Conservation (phyloP, 2,329 filamentous ascomycete species). For the Venturia nashicola region DNA sequence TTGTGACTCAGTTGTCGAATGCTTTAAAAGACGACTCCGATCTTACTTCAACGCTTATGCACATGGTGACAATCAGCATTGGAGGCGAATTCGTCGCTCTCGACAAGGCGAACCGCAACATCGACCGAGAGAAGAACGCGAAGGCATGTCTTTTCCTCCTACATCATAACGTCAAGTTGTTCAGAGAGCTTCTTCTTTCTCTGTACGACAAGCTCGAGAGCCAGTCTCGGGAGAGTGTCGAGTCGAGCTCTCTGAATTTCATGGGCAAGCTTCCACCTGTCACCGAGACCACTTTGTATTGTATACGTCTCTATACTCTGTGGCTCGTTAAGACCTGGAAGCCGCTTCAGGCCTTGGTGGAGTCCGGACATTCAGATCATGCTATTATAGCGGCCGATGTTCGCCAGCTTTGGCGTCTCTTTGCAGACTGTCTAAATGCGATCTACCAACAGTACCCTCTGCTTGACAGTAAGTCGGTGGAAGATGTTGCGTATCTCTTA, state of each 20-base stretch:
- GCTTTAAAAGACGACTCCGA: slow-evolving; percentile 54
- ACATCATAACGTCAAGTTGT: slow-evolving; percentile 65
- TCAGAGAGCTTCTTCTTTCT: slow-evolving; percentile 58
- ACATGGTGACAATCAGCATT: slow-evolving; percentile 77
- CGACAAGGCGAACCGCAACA: slow-evolving; percentile 29
- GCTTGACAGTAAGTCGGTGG: slow-evolving; percentile 45
- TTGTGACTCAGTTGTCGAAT: slow-evolving; percentile 64
- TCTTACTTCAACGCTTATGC: slow-evolving; percentile 54
- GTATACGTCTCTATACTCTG: slow-evolving; percentile 53
- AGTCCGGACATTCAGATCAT: slow-evolving; percentile 41
- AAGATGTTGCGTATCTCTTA: slow-evolving; percentile 48
- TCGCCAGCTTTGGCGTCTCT: slow-evolving; percentile 46
- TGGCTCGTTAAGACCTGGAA: slow-evolving; percentile 48
- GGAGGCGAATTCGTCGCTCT: slow-evolving; percentile 64
- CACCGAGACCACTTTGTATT: background rate
- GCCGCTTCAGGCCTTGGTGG: slow-evolving; percentile 38
- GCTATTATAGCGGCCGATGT: slow-evolving; percentile 29
- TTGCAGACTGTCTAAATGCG: slow-evolving; percentile 44
- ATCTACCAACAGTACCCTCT: slow-evolving; percentile 37
- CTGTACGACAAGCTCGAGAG: slow-evolving; percentile 57
- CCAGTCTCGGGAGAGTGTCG: slow-evolving; percentile 29
- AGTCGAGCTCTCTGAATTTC: slow-evolving; percentile 19
- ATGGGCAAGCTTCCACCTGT: background rate
- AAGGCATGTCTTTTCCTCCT: slow-evolving; percentile 49
- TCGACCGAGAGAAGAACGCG: slow-evolving; percentile 10